Evolutionary conservation across 2,329 filamentous ascomycete species (phyloP).

Genomic region (Tolypocladium cylindrosporum): DNA sequence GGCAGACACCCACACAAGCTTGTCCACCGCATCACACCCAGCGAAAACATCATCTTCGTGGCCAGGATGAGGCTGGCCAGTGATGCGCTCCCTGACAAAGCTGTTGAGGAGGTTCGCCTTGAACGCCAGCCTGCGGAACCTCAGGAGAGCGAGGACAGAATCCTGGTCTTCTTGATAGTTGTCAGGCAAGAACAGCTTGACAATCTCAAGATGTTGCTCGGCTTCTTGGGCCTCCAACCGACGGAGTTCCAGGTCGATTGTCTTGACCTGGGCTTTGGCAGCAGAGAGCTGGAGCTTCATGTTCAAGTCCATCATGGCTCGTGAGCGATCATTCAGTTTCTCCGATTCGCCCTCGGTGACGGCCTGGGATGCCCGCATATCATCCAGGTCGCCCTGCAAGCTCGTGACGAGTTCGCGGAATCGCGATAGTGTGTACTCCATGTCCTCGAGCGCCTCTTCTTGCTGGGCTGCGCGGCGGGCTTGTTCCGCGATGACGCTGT

Average conservation of each 20-base stretch:
- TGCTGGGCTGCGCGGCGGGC: slow-evolving; percentile 62
- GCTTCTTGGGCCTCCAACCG: slow-evolving; percentile 85
- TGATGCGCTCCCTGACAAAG: slow-evolving; percentile 70
- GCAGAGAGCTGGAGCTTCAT: slow-evolving; percentile 86
- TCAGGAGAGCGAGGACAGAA: slow-evolving; percentile 77
- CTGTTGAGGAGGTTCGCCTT: slow-evolving; percentile 72
- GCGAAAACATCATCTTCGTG: slow-evolving; percentile 71
- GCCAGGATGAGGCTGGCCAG: slow-evolving; percentile 54
- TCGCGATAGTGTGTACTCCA: slow-evolving; percentile 79
- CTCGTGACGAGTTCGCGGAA: slow-evolving; percentile 85
- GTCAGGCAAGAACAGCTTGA: slow-evolving; percentile 82
- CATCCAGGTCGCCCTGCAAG: slow-evolving; percentile 77
- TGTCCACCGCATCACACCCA: slow-evolving; percentile 73
- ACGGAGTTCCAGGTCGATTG: slow-evolving; percentile 81
- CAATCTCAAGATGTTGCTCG: slow-evolving; percentile 75
- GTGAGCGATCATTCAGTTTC: slow-evolving; percentile 77
- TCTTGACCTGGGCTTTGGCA: slow-evolving; percentile 85
- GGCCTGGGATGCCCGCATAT: slow-evolving; percentile 84
- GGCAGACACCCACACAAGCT: slow-evolving; percentile 71
- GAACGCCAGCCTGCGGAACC: slow-evolving; percentile 80
- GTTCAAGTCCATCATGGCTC: slow-evolving; percentile 95
- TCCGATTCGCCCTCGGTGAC: slow-evolving; percentile 89
- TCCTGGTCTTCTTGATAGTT: slow-evolving; percentile 71
- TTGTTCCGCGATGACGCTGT: slow-evolving; percentile 76
- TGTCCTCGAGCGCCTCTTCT: slow-evolving; percentile 71